Conservation (phyloP, 1,284 basidiomycete species). For the Ceratobasidium sp. region DNA sequence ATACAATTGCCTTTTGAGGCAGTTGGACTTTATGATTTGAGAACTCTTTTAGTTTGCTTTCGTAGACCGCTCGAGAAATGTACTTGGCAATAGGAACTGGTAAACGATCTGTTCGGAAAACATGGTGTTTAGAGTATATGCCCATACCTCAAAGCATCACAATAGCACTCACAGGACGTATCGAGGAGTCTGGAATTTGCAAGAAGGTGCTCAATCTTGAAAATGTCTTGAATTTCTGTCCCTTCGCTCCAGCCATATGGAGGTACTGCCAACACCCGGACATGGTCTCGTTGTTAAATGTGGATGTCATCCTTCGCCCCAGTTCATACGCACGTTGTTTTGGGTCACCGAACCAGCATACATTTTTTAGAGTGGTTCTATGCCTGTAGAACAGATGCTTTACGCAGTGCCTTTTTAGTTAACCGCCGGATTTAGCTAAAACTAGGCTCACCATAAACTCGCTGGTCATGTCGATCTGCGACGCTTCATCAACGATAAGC, state of each 20-base stretch:
- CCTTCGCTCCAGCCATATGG: slow-evolving; percentile 65
- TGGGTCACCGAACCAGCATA: slow-evolving; percentile 81
- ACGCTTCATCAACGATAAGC: slow-evolving; percentile 77
- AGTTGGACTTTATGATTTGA: slow-evolving; percentile 46
- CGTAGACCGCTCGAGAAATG: slow-evolving; percentile 76
- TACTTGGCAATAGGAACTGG: slow-evolving; percentile 80
- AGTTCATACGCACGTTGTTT: slow-evolving; percentile 76
- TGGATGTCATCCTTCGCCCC: no score
- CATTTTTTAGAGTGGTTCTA: slow-evolving; percentile 65
- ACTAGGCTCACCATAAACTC: slow-evolving; percentile 64
- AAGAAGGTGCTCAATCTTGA: slow-evolving; percentile 63
- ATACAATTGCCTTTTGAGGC: slow-evolving; percentile 51
- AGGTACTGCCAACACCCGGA: slow-evolving; percentile 60
- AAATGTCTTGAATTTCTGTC: slow-evolving; percentile 62
- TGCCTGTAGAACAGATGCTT: slow-evolving; percentile 65
- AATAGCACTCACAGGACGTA: slow-evolving; percentile 62
- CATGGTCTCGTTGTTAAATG: no score
- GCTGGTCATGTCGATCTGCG: slow-evolving; percentile 69
- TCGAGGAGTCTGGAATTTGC: slow-evolving; percentile 58
- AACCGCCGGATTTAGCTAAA: neutral
- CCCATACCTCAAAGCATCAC: neutral
- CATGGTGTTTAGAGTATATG: neutral
- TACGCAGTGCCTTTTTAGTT: neutral
- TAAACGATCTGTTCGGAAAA: slow-evolving; percentile 72
- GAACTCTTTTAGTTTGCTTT: slow-evolving; percentile 61